Evolutionary conservation across 2,329 filamentous ascomycete genomes (phyloP), one percentile per base, ranked within the genome.

Genomic region (Exophiala calicioides): DNA sequence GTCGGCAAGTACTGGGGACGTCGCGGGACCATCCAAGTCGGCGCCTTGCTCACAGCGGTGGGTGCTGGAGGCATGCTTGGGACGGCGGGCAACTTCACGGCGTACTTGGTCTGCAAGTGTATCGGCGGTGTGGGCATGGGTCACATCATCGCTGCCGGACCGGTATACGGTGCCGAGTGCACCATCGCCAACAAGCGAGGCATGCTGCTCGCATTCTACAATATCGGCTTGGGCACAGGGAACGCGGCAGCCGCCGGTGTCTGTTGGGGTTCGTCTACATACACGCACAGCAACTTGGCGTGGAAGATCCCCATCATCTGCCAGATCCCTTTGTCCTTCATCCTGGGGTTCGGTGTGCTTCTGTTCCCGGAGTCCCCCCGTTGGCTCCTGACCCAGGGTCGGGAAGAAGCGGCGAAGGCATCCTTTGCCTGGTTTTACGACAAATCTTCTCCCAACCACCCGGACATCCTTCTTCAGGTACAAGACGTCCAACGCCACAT

Each of bases 1-100:
- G 58, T 79, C 4, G 85, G 85, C 56, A 66, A 76, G 32, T 67
- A 68, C 10, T 57, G 81, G 19, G 81, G 80, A 26, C 79, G 82
- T 23, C 77, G 81, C 35, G 80, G 81, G 6, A 77, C 79, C 33
- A 85, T 86, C 50, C 85, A 84, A 59, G 61, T 82, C 31, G 75
- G 77, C 5, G 78, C 77, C 9, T 69, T 87, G 24, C 75, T 85
- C 62, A 75, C 84, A 1, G 80, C 84, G 1, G 79, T 89, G 52
- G 84, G 82, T 10, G 81, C 78, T 43, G 85, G 74, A 0, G 58
- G 80, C 9, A 72, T 74, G 8, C 78, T 49, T 10, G 46, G 39
- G 13, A 49, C 46, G 12, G 34, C 39, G 15, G 46, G 39, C 13
- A 49, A 49, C 16, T 49, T 44, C 46, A 49, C 46, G 7, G 46